Evolutionary conservation across 768 basidiomycete genomes (phyloP).

Genomic region (Collybia mongolica): DNA sequence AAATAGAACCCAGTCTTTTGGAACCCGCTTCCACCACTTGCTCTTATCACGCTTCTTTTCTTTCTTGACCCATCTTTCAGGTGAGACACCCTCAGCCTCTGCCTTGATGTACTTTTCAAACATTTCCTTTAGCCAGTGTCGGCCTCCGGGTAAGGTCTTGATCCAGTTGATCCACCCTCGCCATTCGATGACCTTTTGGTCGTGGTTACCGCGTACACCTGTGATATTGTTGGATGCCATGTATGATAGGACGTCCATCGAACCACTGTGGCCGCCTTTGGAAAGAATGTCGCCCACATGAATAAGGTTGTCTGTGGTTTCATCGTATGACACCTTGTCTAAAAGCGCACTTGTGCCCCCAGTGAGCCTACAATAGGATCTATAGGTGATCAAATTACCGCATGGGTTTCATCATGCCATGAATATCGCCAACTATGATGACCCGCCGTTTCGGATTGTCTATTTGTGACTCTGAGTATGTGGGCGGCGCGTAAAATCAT

Average conservation of each 20-base stretch:
- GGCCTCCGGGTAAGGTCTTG: constrained; percentile 37
- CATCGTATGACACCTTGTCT: constrained; percentile 55
- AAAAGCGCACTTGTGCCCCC: constrained; percentile 58
- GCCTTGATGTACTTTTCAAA: constrained; percentile 40
- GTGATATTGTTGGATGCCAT: constrained; percentile 62
- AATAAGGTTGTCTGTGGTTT: constrained; percentile 64
- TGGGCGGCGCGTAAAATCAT: not conserved
- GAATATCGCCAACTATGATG: constrained; percentile 85
- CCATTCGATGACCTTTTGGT: constrained; percentile 92
- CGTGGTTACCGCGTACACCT: constrained; percentile 93
- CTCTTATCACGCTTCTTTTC: constrained; percentile 24
- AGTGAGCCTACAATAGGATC: not conserved
- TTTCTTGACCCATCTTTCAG: constrained; percentile 38
- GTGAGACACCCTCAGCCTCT: constrained; percentile 29
- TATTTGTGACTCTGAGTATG: constrained; percentile 18
- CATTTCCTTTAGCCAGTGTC: constrained; percentile 55
- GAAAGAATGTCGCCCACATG: constrained; percentile 83
- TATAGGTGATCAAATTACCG: constrained; percentile 42
- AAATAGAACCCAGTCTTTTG: constrained; percentile 71
- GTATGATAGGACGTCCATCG: constrained; percentile 61
- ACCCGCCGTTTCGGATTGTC: constrained; percentile 54
- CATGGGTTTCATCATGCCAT: constrained; percentile 74
- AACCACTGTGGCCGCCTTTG: constrained; percentile 62
- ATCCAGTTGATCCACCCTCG: constrained; percentile 86
- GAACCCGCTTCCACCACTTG: constrained; percentile 52